Evolutionary conservation across 805 yeast species (phyloP), one percentile per base, ranked within the genome.

Genomic region (Kazachstania taianensis): DNA sequence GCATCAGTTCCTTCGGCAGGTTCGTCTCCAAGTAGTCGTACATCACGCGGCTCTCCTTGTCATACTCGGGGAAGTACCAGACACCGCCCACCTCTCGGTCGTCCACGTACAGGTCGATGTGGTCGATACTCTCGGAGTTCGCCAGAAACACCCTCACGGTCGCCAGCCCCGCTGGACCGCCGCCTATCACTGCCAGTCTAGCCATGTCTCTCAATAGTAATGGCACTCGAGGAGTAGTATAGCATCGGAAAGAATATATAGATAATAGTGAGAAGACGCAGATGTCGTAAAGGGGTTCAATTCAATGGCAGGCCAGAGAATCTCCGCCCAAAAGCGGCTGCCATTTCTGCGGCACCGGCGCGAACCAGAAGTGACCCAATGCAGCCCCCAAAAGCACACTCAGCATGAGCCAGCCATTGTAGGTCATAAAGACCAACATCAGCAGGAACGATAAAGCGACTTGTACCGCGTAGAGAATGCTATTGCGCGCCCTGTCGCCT

Each of bases 341-440:
- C 19, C 45, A 46, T 5, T 20, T 30, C 3, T 38, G 38, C 12
- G 18, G 28, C 9, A 22, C 20, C n/a, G 23, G 19, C 4, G 18
- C 33, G 19, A 28, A 35, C 8, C 72, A 24, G 47, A 67, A 75
- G 51, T 76, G 69, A 1, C 94, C 94, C 18, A 72, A 16, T n/a
- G 66, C 68, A 2, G 92, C 92, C 2, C 94, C 94, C 2, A 67
- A 43, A 1, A 73, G 75, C 7, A 81, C 81, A 3, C 89, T 75
- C 6, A 73, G 32, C 92, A 82, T 81, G 23, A 77, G 69, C 87
- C 87, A 83, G 9, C 89, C 83, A 52, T 82, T 82, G 55, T 80
- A 83, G 5, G 89, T 81, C 94, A 83, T 83, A 47, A 82, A 83
- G 0, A 84, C 72, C 45, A 82, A 69, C 94, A 83, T 82, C 48